Evolutionary conservation across 176 grass and related monocot genomes (phyloP), one percentile per base, ranked within the genome.

Genomic region (Cenchrus americanus): DNA sequence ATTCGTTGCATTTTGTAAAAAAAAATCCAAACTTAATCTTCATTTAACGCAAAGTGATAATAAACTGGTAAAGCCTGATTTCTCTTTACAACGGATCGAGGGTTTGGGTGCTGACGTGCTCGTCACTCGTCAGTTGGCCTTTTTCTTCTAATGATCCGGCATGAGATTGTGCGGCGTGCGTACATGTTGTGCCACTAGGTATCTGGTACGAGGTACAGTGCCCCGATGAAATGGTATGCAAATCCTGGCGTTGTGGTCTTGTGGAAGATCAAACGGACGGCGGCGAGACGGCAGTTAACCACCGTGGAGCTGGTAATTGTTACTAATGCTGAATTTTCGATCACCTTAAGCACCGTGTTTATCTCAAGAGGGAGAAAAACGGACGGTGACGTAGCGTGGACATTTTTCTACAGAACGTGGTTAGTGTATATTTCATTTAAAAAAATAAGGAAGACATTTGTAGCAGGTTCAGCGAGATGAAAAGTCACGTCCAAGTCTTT

Each of bases 221-320:
- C 71, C 0, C 62, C 78, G 30, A 80, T 68, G 18, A 80, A 68
- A 30, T 88, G 87, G 75, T 97, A 3, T 37, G 34, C 34, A 97
- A 1, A 86, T 67, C 2, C 64, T 97, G 17, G 62, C 84, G 69
- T 92, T 94, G 26, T 97, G 17, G 62, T 81, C 65, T 92, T 94
- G 26, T 91, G 63, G 50, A 84, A 46, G 81, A 94, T 90, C 24
- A 91, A n/a, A 0, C 94, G 79, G 32, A 91, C 84, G 4, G 94
- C 91, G 10, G 94, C 87, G 15, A 82, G 70, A 11, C 83, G 5
- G 90, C 15, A 19, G 68, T 67, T 67, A 68, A 97, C 54, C 34
- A 88, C 41, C 5, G 83, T 87, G 53, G 84, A 94, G 44, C 88
- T 14, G 62, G 82, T 24, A 62, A 97, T 86, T 75, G 87, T 82